Evolutionary conservation across 148 eudicot genomes (phyloP), one percentile per base, ranked within the genome.

Genomic region (Heliosperma pusillum): DNA sequence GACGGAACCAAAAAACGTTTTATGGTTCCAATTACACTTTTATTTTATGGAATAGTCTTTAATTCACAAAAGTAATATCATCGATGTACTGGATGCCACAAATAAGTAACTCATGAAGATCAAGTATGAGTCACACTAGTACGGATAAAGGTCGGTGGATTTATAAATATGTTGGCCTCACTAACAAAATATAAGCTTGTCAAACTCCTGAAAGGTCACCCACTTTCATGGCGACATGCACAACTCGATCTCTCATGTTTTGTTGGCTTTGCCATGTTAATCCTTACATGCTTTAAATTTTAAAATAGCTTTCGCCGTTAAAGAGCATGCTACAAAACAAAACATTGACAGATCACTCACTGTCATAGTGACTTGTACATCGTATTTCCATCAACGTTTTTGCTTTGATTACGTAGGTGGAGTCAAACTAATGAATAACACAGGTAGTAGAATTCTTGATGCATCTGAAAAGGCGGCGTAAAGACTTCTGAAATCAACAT

Each of bases 391-490:
- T 63, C 29, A 63, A 13, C 42, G 20, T 29, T 61, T 61, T 63
- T 42, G 67, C 67, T 63, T 63, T 63, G 67, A 29, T 63, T 29
- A 63, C 36, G 42, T 63, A 63, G 6, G 40, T 63, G 29, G 67
- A 29, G 67, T 63, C 67, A 63, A 63, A 29, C 42, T 20, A 2
- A 22, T 0, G 13, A 58, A 20, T 0, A 25, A 24, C 26, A 61
- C 12, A 61, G 1, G 66, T 8, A 24, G 7, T 26, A 25, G 19
- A 26, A 62, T 62, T 62, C 7, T 62, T 62, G 33, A 25, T 27
- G 66, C 12, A 62, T 62, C 2, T 62, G 33, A 62, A 62, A 63
- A 63, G 67, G 67, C 16, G 3, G 17, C 42, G 42, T 36, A 3
- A 6, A 3, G 9, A 27, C 30, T 59, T 7, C 12, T 61, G n/a